Evolutionary conservation across 2,329 filamentous ascomycete species (phyloP), one percentile per base, ranked within the genome.

Genomic region (Rhynchosporium agropyri): DNA sequence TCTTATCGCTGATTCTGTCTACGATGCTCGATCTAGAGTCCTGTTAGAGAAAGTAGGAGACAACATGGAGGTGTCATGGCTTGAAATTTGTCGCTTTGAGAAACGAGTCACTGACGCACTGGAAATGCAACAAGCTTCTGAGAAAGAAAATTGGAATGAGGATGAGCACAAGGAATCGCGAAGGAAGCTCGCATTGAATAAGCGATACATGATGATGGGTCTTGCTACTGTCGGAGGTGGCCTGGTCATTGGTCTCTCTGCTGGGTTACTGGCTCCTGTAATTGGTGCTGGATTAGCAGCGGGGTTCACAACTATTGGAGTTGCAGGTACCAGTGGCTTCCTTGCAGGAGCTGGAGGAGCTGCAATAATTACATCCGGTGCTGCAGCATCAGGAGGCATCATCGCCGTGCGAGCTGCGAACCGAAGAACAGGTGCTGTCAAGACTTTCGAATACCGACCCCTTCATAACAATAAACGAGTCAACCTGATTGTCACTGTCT

Each of bases 101-200:
- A 98, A 97, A 78, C 89, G 92, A 59, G 92, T 99, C 5, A 97
- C 95, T 7, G 95, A 99, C 76, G 92, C 95, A 0, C 80, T 99
- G 28, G 95, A 99, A 76, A 97, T 99, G 92, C 94, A 98, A 77
- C 92, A 98, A 76, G 88, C 90, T 53, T 91, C 92, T 5, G 90
- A 92, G 67, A 96, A 94, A 72, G 95, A 99, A 77, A 97, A 94
- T 67, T 99, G 95, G 95, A 96, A 97, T 69, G 95, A 99, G 75
- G 89, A 95, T 10, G 91, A 96, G 68, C 92, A 98, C 74, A 92
- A 98, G 82, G 92, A 97, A 75, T 84, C 82, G 63, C 86, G 95
- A 53, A 84, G 91, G 58, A 97, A 97, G 75, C 79, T 86, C 72
- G 91, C 91, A 1, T 80, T 93, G 64, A 97, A 90, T 74, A 86